Evolutionary conservation across 495 filamentous ascomycete species (phyloP).

Genomic region (Aeminium ludgeri): DNA sequence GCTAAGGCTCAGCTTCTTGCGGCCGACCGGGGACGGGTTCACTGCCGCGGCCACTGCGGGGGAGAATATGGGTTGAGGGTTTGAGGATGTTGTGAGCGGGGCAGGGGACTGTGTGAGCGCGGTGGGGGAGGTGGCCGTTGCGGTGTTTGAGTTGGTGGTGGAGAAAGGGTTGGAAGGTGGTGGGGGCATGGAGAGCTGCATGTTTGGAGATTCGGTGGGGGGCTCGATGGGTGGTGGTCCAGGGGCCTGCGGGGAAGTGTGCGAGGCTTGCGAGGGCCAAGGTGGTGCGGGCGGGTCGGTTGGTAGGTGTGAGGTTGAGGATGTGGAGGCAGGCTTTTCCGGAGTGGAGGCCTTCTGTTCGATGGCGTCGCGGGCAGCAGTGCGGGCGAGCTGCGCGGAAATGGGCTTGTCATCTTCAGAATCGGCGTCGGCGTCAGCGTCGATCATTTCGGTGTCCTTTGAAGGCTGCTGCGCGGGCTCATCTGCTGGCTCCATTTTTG

Average conservation of each 20-base stretch:
- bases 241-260: not conserved
- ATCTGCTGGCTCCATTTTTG: no score
- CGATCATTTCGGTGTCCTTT: no score
- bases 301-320: not conserved
- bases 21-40: constrained; percentile 42
- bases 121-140: constrained; percentile 6
- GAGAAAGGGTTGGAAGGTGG: constrained; percentile 8
- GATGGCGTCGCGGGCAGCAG: no score
- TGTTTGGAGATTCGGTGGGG: constrained; percentile 2
- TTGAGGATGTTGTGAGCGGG: constrained; percentile 28
- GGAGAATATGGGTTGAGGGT: constrained; percentile 28
- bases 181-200: constrained; percentile 13
- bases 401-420: no score
- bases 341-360: no score
- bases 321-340: no score
- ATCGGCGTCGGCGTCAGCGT: no score
- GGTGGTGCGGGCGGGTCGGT: constrained; percentile 5
- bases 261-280: not conserved
- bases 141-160: not conserved
- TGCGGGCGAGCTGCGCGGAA: no score
- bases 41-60: constrained; percentile 28
- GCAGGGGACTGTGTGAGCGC: constrained; percentile 19
- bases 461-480: no score
- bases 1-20: constrained; percentile 59
- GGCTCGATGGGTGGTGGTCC: not conserved